Evolutionary conservation across 805 yeast genomes (phyloP).

Genomic region (Candida quercuum): DNA sequence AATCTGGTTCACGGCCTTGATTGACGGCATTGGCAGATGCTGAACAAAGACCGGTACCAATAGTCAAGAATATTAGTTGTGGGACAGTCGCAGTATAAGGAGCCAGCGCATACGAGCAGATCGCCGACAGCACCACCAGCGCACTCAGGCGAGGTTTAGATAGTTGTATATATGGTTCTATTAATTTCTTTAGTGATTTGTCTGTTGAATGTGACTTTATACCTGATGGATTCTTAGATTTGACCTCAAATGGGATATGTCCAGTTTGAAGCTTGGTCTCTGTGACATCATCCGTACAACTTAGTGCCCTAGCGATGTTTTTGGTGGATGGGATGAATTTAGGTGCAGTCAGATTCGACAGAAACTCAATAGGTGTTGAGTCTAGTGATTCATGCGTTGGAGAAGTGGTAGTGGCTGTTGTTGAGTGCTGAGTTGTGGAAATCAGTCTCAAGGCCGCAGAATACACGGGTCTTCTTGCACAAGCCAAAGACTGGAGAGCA

Average conservation of each 20-base stretch:
- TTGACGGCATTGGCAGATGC: constrained; percentile 96
- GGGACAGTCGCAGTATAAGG: constrained; percentile 75
- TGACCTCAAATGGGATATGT: constrained; percentile 55
- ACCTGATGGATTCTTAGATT: constrained; percentile 30
- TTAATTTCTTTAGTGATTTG: constrained; percentile 28
- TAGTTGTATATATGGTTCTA: constrained; percentile 68
- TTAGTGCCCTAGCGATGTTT: constrained; percentile 24
- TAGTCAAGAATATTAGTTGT: constrained; percentile 65
- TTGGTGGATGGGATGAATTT: constrained; percentile 7
- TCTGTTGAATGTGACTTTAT: constrained; percentile 18
- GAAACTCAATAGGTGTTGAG: constrained; percentile 32
- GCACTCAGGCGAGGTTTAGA: constrained; percentile 88
- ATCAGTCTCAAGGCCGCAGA: neutral
- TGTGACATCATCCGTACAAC: constrained; percentile 28
- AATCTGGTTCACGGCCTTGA: constrained; percentile 94
- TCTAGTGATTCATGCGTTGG: constrained; percentile 17
- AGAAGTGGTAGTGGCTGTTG: constrained; percentile 2
- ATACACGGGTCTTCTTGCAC: neutral
- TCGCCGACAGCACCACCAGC: constrained; percentile 83
- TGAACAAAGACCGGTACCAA: constrained; percentile 83
- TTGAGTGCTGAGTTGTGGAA: neutral
- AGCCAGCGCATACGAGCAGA: constrained; percentile 89
- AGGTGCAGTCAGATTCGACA: constrained; percentile 26
- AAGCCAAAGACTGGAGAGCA: neutral
- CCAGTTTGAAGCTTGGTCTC: constrained; percentile 10